Conservation (phyloP, 192 early-diverging fungal genomes). For the Cetraspora pellucida region DNA sequence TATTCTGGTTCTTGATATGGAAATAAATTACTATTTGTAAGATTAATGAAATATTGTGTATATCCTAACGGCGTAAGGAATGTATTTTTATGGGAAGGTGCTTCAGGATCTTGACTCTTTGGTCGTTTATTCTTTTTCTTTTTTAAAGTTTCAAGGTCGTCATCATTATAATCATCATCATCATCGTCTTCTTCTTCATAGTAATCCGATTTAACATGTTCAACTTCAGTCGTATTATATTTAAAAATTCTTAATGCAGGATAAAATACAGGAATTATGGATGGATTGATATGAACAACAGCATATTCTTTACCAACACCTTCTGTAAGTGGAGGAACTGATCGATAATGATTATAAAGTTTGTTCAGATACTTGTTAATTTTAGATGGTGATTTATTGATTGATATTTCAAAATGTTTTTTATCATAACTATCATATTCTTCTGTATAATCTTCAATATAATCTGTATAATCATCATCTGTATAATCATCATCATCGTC, state of each 20-base stretch:
- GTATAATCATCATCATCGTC: conserved; percentile 15
- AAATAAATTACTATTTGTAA: conserved; percentile 41
- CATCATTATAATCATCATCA: conserved; percentile 21
- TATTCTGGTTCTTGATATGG: conserved; percentile 38
- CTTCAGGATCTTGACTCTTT: not conserved
- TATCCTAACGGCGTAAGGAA: conserved; percentile 45
- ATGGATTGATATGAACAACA: conserved; percentile 54
- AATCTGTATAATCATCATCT: not conserved
- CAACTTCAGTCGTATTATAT: conserved; percentile 40
- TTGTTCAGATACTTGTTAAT: conserved; percentile 30
- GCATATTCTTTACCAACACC: conserved; percentile 21
- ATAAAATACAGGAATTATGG: conserved; percentile 58
- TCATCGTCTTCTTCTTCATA: conserved; percentile 4
- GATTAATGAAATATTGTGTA: conserved; percentile 48
- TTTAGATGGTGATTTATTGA: not conserved
- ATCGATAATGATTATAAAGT: conserved; percentile 41
- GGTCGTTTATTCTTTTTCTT: not conserved
- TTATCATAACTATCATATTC: conserved; percentile 22
- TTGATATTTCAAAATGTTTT: not conserved
- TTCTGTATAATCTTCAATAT: conserved; percentile 31
- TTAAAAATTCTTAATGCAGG: conserved; percentile 56
- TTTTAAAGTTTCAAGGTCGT: not conserved
- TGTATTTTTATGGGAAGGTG: conserved; percentile 30
- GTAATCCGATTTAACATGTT: not conserved
- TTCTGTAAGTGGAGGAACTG: conserved; percentile 24